Evolutionary conservation across 352 stramenopile genomes (phyloP), one percentile per base, ranked within the genome.

Genomic region (Bremia lactucae): DNA sequence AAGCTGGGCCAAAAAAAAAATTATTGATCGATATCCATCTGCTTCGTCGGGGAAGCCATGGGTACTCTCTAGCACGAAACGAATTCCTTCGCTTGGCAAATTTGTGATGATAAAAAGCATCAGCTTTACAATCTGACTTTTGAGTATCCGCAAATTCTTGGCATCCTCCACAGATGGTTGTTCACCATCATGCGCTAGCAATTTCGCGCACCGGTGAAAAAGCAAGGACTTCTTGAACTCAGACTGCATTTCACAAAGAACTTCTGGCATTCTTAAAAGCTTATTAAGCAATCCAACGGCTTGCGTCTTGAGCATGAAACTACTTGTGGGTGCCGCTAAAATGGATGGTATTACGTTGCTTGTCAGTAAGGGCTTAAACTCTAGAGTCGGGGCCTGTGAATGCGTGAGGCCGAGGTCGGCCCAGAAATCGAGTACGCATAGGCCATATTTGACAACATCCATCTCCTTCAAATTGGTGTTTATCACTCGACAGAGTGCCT

Each of bases 61-160:
- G n/a, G 76, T 86, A 43, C 64, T 79, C 35, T 85, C 69, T 2
- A 88, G 60, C 35, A 86, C 71, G 13, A 86, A 85, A 6, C 72
- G 65, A 33, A 82, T 66, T 5, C 76, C 76, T 18, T 59, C 64
- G 0, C 70, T 77, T 11, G 76, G 76, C 26, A 77, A 82, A 4
- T 55, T 66, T 25, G 72, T 62, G 6, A 68, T 51, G 28, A 85
- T 69, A 7, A 61, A 62, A 0, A 83, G 33, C 38, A 88, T 61
- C 6, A 86, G 35, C 33, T 72, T 73, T 6, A 86, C 57, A 13
- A 86, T 62, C 28, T 81, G 41, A 13, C 69, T 62, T 38, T 83
- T 69, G 21, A 88, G 54, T n/a, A 22, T 49, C 10, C 53, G 56
- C 23, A 65, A 39, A 33, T 66, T 55, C 14, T 19, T 49, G 8